Percentiles rank a stretch among this genome's conserved stretches.
phyloP scores from a whole-genome alignment of 306 rosid species.

The Argentina anserina region DNA sequence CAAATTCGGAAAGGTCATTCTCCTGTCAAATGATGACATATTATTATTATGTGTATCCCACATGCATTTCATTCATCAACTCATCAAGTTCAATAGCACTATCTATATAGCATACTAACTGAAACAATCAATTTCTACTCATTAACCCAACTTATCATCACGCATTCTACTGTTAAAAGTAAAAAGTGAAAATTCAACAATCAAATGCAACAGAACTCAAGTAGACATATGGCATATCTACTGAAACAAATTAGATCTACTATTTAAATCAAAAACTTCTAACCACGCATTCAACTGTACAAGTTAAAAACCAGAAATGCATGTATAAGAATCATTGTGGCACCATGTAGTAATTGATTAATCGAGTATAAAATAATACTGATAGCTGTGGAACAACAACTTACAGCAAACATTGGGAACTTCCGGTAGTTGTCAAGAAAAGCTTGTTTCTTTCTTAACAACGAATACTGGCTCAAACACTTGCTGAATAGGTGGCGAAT shows the following conservation, averaged over 20 bases:
- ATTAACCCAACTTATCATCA: not conserved
- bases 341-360: constrained; percentile 2
- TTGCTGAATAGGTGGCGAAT: constrained; percentile 96
- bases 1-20: constrained; percentile 98
- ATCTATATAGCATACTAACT: not conserved
- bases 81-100: not conserved
- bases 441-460: constrained; percentile 97
- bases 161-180: not conserved
- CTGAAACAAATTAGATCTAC: not conserved
- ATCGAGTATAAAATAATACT: constrained; percentile 12
- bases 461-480: constrained; percentile 93
- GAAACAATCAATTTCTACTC: not conserved
- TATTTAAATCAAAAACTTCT: not conserved
- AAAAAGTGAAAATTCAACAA: not conserved
- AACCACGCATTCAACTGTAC: not conserved
- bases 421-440: constrained; percentile 94
- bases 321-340: not conserved
- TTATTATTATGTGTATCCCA: constrained; percentile 21
- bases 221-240: not conserved
- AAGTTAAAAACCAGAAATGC: not conserved
- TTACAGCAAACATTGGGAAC: constrained; percentile 99
- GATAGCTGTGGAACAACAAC: constrained; percentile 26
- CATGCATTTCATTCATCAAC: constrained; percentile 8
- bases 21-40: constrained; percentile 53
- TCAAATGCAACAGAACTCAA: not conserved